Evolutionary conservation across 805 yeast genomes (phyloP).

Genomic region (Helenozyma rhizophorensis): DNA sequence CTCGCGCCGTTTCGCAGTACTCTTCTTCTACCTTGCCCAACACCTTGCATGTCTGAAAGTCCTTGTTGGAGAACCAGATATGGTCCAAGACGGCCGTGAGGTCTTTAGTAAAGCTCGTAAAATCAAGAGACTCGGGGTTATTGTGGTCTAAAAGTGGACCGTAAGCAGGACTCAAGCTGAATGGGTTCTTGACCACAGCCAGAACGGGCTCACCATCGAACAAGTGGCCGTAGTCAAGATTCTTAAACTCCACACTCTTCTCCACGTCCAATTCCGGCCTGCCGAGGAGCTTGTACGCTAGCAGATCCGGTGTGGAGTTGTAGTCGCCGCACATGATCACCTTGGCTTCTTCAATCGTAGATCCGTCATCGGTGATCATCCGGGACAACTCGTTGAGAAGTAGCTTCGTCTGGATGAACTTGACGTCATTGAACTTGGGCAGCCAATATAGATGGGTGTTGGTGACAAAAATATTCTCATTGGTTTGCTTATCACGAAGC

Average conservation of each 20-base stretch:
- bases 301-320: slow-evolving; percentile 48
- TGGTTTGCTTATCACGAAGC: slow-evolving; percentile 40
- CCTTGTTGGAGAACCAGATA: slow-evolving; percentile 46
- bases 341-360: slow-evolving; percentile 15
- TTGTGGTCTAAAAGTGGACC: slow-evolving; percentile 13
- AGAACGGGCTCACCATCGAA: slow-evolving; percentile 7
- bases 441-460: slow-evolving; percentile 62
- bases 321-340: slow-evolving; percentile 53
- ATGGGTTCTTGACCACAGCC: slow-evolving; percentile 1
- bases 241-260: slow-evolving; percentile 9
- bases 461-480: slow-evolving; percentile 41
- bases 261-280: slow-evolving; percentile 17
- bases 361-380: slow-evolving; percentile 5
- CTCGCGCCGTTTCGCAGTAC: slow-evolving; percentile 25
- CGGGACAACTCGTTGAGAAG: slow-evolving; percentile 13
- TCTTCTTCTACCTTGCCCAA: slow-evolving; percentile 45
- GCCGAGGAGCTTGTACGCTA: slow-evolving; percentile 43
- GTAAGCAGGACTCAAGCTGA: slow-evolving; percentile 14
- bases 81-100: slow-evolving; percentile 54
- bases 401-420: slow-evolving; percentile 48
- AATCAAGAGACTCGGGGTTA: slow-evolving; percentile 10
- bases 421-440: slow-evolving; percentile 47
- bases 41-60: slow-evolving; percentile 38
- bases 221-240: slow-evolving; percentile 14
- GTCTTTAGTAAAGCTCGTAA: slow-evolving; percentile 41